These are phyloP conservation scores for Diaporthe eres DNA, from an alignment of 2,329 filamentous ascomycete species.

Conservation along the genomic window DNA sequence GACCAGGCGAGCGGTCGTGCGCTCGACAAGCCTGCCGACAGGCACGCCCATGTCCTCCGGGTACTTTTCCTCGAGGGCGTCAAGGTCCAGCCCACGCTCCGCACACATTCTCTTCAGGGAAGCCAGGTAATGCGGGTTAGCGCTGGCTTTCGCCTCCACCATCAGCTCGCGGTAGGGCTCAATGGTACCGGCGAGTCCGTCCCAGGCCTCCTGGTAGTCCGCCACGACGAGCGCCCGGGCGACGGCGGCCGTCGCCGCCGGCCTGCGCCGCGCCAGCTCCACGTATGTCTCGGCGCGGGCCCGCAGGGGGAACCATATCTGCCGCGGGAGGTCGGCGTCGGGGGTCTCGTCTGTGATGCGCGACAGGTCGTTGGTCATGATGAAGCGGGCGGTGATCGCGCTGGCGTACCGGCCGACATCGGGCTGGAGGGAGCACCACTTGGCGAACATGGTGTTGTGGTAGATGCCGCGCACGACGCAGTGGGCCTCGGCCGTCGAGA, in stretches of 20 bases:
- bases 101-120: background rate
- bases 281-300: constrained; percentile 11
- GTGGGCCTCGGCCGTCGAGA: background rate
- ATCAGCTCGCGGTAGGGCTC: constrained; percentile 17
- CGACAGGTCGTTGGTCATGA: constrained; percentile 2
- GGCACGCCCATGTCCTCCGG: background rate
- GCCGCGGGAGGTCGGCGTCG: constrained; percentile 22
- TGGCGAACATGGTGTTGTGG: background rate
- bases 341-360: constrained; percentile 9
- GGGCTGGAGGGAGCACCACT: background rate
- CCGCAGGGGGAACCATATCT: constrained; percentile 42
- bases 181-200: background rate
- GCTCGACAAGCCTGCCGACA: background rate
- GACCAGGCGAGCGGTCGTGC: background rate
- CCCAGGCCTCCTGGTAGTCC: constrained; percentile 32
- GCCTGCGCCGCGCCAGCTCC: constrained; percentile 32
- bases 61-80: background rate
- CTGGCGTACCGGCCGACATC: background rate
- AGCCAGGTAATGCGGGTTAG: constrained; percentile 20
- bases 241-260: constrained; percentile 21
- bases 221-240: constrained; percentile 39
- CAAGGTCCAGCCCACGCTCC: background rate
- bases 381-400: background rate
- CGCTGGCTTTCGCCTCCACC: constrained; percentile 11
- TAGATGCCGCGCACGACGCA: background rate